Evolutionary conservation across 2,329 filamentous ascomycete genomes (phyloP), one percentile per base, ranked within the genome.

Genomic region (Xylariaceae sp.): DNA sequence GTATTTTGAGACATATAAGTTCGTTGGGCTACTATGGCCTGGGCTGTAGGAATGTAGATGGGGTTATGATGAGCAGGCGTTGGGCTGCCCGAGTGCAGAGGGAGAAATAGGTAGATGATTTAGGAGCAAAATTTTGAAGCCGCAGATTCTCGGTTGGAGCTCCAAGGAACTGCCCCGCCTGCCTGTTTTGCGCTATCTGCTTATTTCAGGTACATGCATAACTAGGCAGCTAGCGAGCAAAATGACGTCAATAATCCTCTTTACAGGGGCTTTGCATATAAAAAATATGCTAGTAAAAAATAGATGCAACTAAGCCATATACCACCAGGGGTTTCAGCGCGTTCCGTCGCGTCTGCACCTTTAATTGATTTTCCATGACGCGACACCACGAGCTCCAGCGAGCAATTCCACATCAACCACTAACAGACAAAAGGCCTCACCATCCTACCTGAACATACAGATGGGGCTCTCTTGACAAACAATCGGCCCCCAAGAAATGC

Each of bases 301-400:
- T 26, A 26, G 4, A 26, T 26, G 26, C 26, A 26, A 26, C 5
- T 26, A 26, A 5, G 26, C 26, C 4, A 4, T 26, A 26, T 5
- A 26, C 5, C 26, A 26, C 26, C 4, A 8, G 26, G 26, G 5
- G 5, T 26, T 56, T 58, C 62, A 59, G 62, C 64, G 64, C 56
- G 62, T 63, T 37, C 39, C 13, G 65, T 63, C 65, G 65, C 65
- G 65, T 66, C 63, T 60, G 21, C 36, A 55, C 39, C 57, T 63
- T 65, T 65, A 65, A 66, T 66, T 65, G 63, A 61, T 57, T 61
- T 61, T 34, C 54, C n/a, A 46, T 39, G 47, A 63, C 61, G 64
- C 63, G 61, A 60, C 56, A 55, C 44, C 18, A 30, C 52, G 41
- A 34, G 40, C 47, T 18, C 44, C 26, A 19, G 29, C 44, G 26